Percentiles rank a stretch among this genome's conserved stretches.
These are phyloP conservation scores for Xylaria sp. DNA, from an alignment of 495 filamentous ascomycete genomes.

Conservation along the genomic window DNA sequence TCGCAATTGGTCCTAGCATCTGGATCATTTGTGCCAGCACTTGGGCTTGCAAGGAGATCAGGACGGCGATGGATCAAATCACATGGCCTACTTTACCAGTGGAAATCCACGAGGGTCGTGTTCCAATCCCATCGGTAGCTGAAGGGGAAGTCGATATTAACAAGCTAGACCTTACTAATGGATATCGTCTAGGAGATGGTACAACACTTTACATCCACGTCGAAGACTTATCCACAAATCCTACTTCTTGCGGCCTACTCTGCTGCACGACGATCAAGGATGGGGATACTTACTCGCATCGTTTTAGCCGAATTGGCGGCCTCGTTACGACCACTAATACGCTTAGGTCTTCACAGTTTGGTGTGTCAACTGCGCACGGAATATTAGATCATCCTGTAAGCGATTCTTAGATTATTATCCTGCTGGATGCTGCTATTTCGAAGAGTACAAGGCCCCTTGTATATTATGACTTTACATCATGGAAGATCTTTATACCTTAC, in stretches of 20 bases:
- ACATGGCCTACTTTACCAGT: constrained; percentile 5
- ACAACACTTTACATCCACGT: neutral
- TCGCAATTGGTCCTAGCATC: neutral
- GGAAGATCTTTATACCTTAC: neutral
- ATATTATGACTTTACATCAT: neutral
- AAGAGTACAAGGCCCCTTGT: neutral
- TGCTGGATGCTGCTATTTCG: neutral
- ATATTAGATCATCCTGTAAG: constrained; percentile 11
- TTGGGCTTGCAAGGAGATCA: constrained; percentile 16
- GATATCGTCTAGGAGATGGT: neutral
- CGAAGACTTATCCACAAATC: neutral
- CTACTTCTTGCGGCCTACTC: constrained; percentile 1
- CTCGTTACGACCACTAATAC: neutral
- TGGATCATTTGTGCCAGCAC: constrained; percentile 4
- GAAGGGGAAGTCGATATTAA: neutral
- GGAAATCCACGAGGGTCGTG: constrained; percentile 9
- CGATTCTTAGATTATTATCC: neutral
- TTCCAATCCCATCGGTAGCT: neutral
- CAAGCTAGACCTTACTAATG: neutral
- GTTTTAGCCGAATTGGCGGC: constrained; percentile 10
- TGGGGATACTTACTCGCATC: neutral
- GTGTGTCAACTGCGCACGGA: constrained; percentile 11
- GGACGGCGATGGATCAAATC: neutral
- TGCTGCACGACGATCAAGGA: constrained; percentile 12
- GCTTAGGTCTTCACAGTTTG: constrained; percentile 12